Base-by-base conservation (phyloP, 306 rosid genomes). In the Rosa lucieae region DNA sequence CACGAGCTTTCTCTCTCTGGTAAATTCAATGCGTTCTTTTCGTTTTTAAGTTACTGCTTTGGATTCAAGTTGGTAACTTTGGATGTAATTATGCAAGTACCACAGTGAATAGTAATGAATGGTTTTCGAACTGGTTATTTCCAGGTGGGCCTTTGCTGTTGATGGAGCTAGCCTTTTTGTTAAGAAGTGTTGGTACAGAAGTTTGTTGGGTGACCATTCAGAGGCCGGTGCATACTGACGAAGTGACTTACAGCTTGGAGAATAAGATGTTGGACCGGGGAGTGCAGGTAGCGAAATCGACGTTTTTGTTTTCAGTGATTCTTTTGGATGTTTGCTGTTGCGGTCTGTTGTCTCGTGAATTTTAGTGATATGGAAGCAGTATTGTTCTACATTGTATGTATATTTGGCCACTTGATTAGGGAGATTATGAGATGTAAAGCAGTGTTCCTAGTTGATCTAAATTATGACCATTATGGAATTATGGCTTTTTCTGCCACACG, bases 1-100 rank as follows among this genome's bases (percentile, higher is more conserved):
- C 98, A 93, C 62, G 94, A 93, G 85, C 89, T 93, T 2, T 89
- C 98, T 67, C 94, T 93, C 46, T 91, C 97, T 42, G 97, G 97
- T 66, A 66, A 66, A 37, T 15, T 1, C 32, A 29, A 29, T 29
- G 32, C 32, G 32, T 29, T 29, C 32, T 29, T 29, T 29, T 29
- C 32, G 32, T 62, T 29, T 29, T 21, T 11, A 11, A 11, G 53
- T 48, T 12, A 48, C 53, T 48, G 35, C 15, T 23, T 55, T 55
- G 62, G 62, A n/a, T 55, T 55, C 0, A 39, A 77, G 66, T 51
- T 67, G 23, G 67, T 48, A 42, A 62, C 55, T 58, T 75, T 21
- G 39, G 52, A 49, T 67, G 14, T 46, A 32, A 51, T 12, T n/a
- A 14, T 37, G 10, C 18, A 14, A 52, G 20, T 55, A 32, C 5